Evolutionary conservation across 2,329 filamentous ascomycete species (phyloP), one percentile per base, ranked within the genome.

Genomic region (Scleromitrula shiraiana): DNA sequence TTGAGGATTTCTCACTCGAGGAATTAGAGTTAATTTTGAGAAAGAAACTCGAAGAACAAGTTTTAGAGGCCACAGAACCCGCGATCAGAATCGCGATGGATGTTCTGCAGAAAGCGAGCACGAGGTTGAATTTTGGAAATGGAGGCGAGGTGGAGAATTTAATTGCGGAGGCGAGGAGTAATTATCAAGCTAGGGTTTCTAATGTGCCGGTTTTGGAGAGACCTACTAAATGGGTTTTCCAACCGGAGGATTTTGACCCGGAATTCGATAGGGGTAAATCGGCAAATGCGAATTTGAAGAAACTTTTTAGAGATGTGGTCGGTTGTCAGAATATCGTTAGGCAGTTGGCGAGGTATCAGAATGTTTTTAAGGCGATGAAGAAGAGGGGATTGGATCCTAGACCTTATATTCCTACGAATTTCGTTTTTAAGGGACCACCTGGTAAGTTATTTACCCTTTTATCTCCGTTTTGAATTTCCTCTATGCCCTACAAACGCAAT

Each of bases 61-160:
- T 63, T 1, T 69, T 74, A 32, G 60, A 62, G 9, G 68, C 69
- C 0, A 75, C 72, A 0, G 60, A 66, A 1, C 56, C 68, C 36
- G 75, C 67, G 0, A 69, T 69, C 33, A 61, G 61, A 4, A 74
- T 76, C 0, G 80, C 76, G 0, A 65, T 80, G 51, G 77, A 82
- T 2, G 69, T 82, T 15, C 68, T 89, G 0, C 64, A 67, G 4
- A 72, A 81, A 2, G 74, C 75, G 0, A 74, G 81, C 1, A 82
- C 82, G 52, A 70, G 76, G 1, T 74, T 74, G 0, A 75, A 83
- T 53, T 86, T 85, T 60, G 78, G 85, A 0, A 89, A 90, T 57
- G 83, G 78, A 0, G 78, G 83, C 0, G 83, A 87, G 55, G 76
- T 91, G 15, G 83, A 90, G 39, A 83, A 76, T 15, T 60, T 88